Base-by-base conservation (phyloP, 108 stramenopile species). In the Pseudonitzschia multiseries region DNA sequence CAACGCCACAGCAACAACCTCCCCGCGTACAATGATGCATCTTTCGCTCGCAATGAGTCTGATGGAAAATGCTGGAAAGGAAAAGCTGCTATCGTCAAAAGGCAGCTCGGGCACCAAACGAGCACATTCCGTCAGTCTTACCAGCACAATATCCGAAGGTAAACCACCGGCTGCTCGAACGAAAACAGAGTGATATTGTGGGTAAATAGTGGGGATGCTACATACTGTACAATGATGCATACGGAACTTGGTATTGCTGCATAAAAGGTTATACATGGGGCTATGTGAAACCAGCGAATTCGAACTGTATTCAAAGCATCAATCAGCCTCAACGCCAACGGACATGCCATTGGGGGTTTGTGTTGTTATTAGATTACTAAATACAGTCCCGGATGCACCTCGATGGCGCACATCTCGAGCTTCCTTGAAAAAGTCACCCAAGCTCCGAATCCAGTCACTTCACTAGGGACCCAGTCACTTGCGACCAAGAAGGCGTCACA, bases 11-110 rank as follows among this genome's bases (percentile, higher is more conserved):
- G 33, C 61, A 40, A 26, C 61, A 40, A 26, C 26, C 26, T 24
- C 57, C 8, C 29, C 57, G 8, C 29, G 8, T 5, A 31, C 57
- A 9, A 51, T 51, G 77, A 81, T 89, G 84, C 78, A 84, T 0
- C 69, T 89, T 28, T 81, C 85, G 22, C 85, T 85, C 22, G 84
- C 80, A 1, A 56, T 78, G 63, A 74, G 70, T 72, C 43, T 78
- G 15, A 62, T 62, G 40, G 61, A 12, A 62, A 62, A 21, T 56
- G 54, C 8, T 9, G 42, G 42, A 42, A 42, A 42, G 6, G 42
- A 42, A 42, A n/a, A n/a, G n/a, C n/a, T n/a, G 12, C 46, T 10
- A 14, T 18, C 17, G 18, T 3, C 18, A 14, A 10, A 48, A 10
- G 46, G 14, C 12, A 10, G 18, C 18, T 18, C 46, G 9, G 12